A percentile compares a stretch with the other conserved stretches of the same genome.
phyloP scores from a whole-genome alignment of 2,329 filamentous ascomycete species.

The Penicillium sp. region DNA sequence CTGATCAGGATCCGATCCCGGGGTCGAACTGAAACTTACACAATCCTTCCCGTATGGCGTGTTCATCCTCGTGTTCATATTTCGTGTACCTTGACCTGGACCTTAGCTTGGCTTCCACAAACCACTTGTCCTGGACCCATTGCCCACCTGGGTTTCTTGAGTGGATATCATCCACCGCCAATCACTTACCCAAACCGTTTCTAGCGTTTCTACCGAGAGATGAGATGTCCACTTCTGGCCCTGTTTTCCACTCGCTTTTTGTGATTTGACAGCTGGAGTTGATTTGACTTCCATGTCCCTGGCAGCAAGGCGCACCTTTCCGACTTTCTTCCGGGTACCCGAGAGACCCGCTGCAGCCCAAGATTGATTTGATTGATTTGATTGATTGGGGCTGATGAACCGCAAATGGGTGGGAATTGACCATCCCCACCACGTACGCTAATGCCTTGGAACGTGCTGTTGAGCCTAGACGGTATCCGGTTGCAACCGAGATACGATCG shows the following conservation, averaged over 20 bases:
- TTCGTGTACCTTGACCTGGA: neutral
- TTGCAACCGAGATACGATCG: neutral
- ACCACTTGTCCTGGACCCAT: neutral
- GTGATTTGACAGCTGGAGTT: neutral
- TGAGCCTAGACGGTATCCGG: neutral
- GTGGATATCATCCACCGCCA: neutral
- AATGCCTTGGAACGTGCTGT: neutral
- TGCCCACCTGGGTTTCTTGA: neutral
- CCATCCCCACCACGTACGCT: neutral
- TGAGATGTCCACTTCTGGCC: neutral
- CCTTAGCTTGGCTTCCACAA: neutral
- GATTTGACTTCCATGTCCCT: neutral
- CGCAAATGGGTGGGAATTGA: neutral
- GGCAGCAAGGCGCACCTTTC: neutral
- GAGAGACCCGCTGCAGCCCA: neutral
- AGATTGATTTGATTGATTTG: slow-evolving; percentile 4
- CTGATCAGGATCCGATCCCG: slow-evolving; percentile 9
- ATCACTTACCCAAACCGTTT: slow-evolving; percentile 7
- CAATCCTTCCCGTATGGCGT: neutral
- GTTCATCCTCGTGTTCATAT: neutral
- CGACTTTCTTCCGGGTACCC: neutral
- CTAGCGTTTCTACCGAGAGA: slow-evolving; percentile 2
- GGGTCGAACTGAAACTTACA: neutral
- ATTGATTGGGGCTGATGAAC: slow-evolving; percentile 1
- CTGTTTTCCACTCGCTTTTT: neutral